Evolutionary conservation across 2,329 filamentous ascomycete genomes (phyloP).

Genomic region (Metarhizium sp.): DNA sequence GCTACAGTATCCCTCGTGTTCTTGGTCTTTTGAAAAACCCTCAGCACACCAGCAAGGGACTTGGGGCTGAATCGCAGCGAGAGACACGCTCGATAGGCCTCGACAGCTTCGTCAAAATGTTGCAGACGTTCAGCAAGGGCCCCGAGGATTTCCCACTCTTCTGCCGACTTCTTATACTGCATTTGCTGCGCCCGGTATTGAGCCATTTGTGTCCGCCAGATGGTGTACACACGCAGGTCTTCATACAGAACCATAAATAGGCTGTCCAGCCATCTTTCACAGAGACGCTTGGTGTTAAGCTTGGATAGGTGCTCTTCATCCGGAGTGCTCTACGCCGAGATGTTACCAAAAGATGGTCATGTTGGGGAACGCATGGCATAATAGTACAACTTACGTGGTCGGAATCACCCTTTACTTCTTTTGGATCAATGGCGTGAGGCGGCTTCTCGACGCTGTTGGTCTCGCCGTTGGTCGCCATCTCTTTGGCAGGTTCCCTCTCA

Average conservation of each 20-base stretch:
- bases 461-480: conserved; percentile 25
- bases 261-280: conserved; percentile 96
- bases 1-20: conserved; percentile 75
- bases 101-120: conserved; percentile 81
- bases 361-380: background rate
- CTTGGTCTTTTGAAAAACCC: conserved; percentile 66
- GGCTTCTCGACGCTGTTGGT: conserved; percentile 59
- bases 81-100: conserved; percentile 86
- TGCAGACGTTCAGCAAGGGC: conserved; percentile 88
- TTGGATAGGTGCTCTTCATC: conserved; percentile 71
- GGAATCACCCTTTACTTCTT: conserved; percentile 64
- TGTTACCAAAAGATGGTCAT: background rate
- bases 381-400: conserved; percentile 49
- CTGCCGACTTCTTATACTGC: conserved; percentile 91
- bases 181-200: conserved; percentile 90
- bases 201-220: conserved; percentile 97
- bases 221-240: conserved; percentile 95
- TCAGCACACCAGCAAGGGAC: conserved; percentile 76
- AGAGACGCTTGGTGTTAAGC: conserved; percentile 94
- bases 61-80: conserved; percentile 87
- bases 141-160: conserved; percentile 97
- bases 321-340: conserved; percentile 42
- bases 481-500: conserved; percentile 19
- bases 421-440: conserved; percentile 66
- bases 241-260: conserved; percentile 99